Conservation (phyloP, 768 basidiomycete species). For the Collybia mongolica region DNA sequence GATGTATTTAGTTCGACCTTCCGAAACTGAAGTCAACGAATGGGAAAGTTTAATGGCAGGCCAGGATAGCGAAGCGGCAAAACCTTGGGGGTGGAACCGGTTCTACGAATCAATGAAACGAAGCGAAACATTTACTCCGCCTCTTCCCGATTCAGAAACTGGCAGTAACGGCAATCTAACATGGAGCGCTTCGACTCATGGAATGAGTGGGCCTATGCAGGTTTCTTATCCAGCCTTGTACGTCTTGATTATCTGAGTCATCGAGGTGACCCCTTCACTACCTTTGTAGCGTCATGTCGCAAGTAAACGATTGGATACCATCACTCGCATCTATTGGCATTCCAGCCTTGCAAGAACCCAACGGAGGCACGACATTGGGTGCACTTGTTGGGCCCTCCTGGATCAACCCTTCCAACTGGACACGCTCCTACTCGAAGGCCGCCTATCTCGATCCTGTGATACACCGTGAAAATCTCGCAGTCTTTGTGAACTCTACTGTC, state of each 20-base stretch:
- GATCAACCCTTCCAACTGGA: slow-evolving; percentile 63
- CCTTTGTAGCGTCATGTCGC: slow-evolving; percentile 42
- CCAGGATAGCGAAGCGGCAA: slow-evolving; percentile 23
- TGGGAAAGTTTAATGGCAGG: slow-evolving; percentile 34
- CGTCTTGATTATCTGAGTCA: neutral
- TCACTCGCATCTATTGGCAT: slow-evolving; percentile 47
- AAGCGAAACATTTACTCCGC: slow-evolving; percentile 52
- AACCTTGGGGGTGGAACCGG: slow-evolving; percentile 42
- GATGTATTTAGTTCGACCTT: slow-evolving; percentile 61
- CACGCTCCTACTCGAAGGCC: slow-evolving; percentile 58
- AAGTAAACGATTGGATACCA: slow-evolving; percentile 54
- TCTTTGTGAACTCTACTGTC: slow-evolving; percentile 60
- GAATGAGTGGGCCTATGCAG: slow-evolving; percentile 42
- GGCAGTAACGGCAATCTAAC: slow-evolving; percentile 32
- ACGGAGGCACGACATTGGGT: slow-evolving; percentile 49
- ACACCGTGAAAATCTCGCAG: slow-evolving; percentile 59
- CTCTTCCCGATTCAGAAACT: slow-evolving; percentile 32
- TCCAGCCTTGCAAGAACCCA: slow-evolving; percentile 34
- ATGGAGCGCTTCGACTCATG: slow-evolving; percentile 41
- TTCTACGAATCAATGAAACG: slow-evolving; percentile 42
- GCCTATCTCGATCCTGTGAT: slow-evolving; percentile 62
- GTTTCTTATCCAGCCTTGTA: slow-evolving; percentile 21
- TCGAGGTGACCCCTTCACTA: slow-evolving; percentile 1
- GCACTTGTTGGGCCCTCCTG: slow-evolving; percentile 53
- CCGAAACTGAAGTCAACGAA: slow-evolving; percentile 42